phyloP scores from a whole-genome alignment of 129 eudicot species.

The Flaveria linearis region DNA sequence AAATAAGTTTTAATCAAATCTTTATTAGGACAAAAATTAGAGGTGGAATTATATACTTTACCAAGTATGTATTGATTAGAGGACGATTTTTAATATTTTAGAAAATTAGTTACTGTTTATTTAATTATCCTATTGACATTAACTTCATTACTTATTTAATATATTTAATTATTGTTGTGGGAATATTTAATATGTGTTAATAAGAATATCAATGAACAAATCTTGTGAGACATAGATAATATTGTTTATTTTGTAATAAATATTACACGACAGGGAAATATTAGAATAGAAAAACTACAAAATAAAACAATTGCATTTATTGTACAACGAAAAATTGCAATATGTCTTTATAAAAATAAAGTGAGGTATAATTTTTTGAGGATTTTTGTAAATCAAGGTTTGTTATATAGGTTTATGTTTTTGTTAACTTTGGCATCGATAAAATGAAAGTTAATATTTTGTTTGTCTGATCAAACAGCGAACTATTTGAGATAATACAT shows the following conservation, averaged over 20 bases:
- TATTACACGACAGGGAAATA: not conserved
- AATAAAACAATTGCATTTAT: conserved; percentile 4
- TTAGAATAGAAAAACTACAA: not conserved
- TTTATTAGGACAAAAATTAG: not conserved
- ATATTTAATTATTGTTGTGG: not conserved
- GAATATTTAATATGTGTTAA: not conserved
- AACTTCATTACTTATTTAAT: not conserved
- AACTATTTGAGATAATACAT: too few species aligned
- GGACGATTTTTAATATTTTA: not conserved
- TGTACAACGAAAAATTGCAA: not conserved
- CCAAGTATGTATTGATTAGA: not conserved
- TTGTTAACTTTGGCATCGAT: too few species aligned
- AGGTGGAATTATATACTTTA: not conserved
- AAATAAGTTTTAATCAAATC: not conserved
- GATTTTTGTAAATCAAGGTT: too few species aligned
- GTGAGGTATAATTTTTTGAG: not conserved
- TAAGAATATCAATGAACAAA: not conserved
- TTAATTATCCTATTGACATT: not conserved
- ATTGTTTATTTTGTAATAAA: conserved; percentile 2
- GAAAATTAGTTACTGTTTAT: not conserved
- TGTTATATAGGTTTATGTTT: too few species aligned
- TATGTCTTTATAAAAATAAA: not conserved
- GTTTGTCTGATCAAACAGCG: too few species aligned
- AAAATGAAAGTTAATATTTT: too few species aligned
- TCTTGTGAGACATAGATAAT: conserved; percentile 1